Base-by-base conservation (phyloP, 345 rosid species). In the Bruguiera sexangula region DNA sequence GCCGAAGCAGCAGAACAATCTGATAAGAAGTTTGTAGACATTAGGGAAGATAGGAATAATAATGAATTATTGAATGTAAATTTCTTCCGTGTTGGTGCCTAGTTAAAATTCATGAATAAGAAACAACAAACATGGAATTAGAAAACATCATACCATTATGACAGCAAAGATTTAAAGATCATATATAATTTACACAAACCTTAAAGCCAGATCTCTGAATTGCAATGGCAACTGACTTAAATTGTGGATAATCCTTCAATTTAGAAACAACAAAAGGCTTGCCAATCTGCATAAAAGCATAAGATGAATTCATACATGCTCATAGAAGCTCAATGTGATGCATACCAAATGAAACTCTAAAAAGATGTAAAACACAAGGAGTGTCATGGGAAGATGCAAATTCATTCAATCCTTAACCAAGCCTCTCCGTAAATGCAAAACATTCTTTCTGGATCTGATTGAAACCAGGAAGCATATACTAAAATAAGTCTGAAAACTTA, bases 1-100 rank as follows among this genome's bases (percentile, higher is more conserved):
- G 96, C 73, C 99, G 94, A 64, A 95, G 98, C 83, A 95, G 80
- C 81, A 95, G 85, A 70, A 93, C 92, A 66, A 90, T 90, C 96
- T 78, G 86, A 66, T 57, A 63, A 74, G 61, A 73, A 57, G 60
- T 57, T 69, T 65, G 70, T 56, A 54, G 37, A 79, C 68, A 50
- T 46, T 27, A 48, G 7, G 54, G 46, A 54, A 10, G 50, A 36
- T 54, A 24, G 10, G 19, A 21, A 50, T 5, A 55, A 55, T 15
- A 4, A 22, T 16, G 31, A 11, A 69, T 5, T 27, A 60, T 20
- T 29, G 32, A 32, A 26, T 22, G 22, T 51, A 26, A 34, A 36
- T 50, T 24, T 67, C 52, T 55, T 1, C 36, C 0, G 0, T 34
- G 68, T 16, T 11, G 46, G 22, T 2, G 60, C 46, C 13, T 6